These are phyloP conservation scores for Gentiana dahurica DNA, from an alignment of 257 asterid genomes.

Conservation along the genomic window DNA sequence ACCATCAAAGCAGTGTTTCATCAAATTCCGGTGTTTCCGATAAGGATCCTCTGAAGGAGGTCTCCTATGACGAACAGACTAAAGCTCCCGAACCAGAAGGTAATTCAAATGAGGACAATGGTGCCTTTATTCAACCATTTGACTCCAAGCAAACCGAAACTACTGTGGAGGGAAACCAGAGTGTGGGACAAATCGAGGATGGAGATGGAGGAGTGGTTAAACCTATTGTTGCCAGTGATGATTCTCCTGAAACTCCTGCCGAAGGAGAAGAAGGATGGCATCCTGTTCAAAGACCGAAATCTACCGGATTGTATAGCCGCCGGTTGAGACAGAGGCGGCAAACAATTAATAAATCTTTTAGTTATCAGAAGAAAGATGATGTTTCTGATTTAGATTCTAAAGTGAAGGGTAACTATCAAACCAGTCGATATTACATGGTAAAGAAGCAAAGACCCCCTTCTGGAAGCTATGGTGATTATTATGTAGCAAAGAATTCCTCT, in stretches of 20 bases:
- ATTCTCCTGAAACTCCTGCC: constrained; percentile 43
- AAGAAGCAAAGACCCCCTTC: constrained; percentile 55
- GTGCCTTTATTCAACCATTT: constrained; percentile 23
- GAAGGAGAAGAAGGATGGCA: constrained; percentile 99
- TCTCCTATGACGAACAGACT: constrained; percentile 41
- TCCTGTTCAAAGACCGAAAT: constrained; percentile 83
- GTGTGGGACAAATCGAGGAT: constrained; percentile 26
- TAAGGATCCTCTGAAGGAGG: constrained; percentile 29
- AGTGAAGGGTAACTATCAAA: constrained; percentile 51
- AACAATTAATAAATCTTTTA: constrained; percentile 39
- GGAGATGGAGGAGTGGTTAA: constrained; percentile 26
- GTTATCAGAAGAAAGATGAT: constrained; percentile 62
- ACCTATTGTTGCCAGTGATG: constrained; percentile 25
- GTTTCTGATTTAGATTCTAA: constrained; percentile 51
- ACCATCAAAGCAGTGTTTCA: constrained; percentile 34
- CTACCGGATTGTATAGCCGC: constrained; percentile 63
- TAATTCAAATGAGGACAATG: constrained; percentile 21
- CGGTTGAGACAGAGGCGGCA: constrained; percentile 70
- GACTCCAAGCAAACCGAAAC: constrained; percentile 31
- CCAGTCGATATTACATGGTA: constrained; percentile 49
- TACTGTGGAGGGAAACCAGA: constrained; percentile 25
- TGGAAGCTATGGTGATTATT: constrained; percentile 67
- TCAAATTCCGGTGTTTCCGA: constrained; percentile 38
- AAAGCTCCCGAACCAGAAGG: constrained; percentile 30
- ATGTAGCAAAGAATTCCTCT: constrained; percentile 65